Base-by-base conservation (phyloP, 257 asterid species). In the Gentiana macrophylla region DNA sequence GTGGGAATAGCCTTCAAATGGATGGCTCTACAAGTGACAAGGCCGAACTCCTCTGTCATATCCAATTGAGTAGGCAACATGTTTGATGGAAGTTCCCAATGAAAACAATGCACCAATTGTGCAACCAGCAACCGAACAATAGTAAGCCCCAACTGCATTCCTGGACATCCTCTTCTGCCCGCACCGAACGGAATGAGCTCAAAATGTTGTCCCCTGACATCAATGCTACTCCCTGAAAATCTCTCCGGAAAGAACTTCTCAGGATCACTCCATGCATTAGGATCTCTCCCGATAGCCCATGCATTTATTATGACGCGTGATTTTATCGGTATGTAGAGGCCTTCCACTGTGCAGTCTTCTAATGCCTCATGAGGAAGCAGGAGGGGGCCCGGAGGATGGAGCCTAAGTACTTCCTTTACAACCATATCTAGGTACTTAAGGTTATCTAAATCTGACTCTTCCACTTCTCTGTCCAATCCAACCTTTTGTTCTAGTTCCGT, bases 121-220 rank as follows among this genome's bases (percentile, higher is more conserved):
- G 51, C 51, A 12, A 48, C 51, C 51, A 8, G 10, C 24, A 24
- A 24, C 24, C 24, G 24, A 24, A 24, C 24, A 24, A 24, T 24
- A 24, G 24, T 24, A 24, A 24, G 24, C 24, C 24, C 24, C 24
- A 24, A 24, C 24, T 24, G 24, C 24, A 24, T 24, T 24, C 24
- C 24, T 24, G 24, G 24, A 24, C 24, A 24, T 24, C 24, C 24
- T 24, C 24, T 24, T 24, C 78, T 37, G 0, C 84, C 87, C 5
- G 84, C 65, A 10, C 86, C 86, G 32, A 80, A 80, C 0, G 81
- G 78, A 6, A 77, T 74, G 15, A 77, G 53, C 55, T 77, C 70
- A 13, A 70, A 77, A 56, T 77, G 72, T 2, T 60, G 53, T 0
- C 80, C 80, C 49, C 35, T 71, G 35, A 52, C 71, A 68, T 71